Percentiles rank a stretch among this genome's conserved stretches.
phyloP scores from a whole-genome alignment of 176 grass and related monocot genomes.

The Oryza glumipatula region DNA sequence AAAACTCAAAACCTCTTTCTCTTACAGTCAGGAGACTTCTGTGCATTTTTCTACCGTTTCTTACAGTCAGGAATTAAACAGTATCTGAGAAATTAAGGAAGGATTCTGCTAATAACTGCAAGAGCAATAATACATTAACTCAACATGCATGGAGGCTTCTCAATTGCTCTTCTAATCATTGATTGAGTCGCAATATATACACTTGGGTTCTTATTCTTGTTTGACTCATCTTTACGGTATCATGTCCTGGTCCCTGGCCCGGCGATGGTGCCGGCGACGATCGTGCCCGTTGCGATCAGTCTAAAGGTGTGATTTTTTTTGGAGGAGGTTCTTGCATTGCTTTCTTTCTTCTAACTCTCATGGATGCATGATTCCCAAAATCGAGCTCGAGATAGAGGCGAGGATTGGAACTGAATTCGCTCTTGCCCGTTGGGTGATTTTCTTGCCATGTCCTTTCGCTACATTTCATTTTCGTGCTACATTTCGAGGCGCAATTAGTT shows the following conservation, averaged over 20 bases:
- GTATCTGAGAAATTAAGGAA: background rate
- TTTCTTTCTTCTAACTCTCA: constrained; percentile 25
- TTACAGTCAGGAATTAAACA: background rate
- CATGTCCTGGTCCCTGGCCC: constrained; percentile 36
- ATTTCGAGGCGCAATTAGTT: constrained; percentile 40
- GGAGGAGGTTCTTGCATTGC: background rate
- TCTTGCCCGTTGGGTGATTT: constrained; percentile 31
- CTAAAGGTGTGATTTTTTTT: constrained; percentile 28
- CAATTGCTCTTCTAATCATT: constrained; percentile 52
- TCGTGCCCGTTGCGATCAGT: constrained; percentile 46
- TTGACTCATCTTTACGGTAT: constrained; percentile 58
- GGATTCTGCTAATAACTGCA: constrained; percentile 22
- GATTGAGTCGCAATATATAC: constrained; percentile 45
- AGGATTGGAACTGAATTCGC: constrained; percentile 55
- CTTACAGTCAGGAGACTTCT: background rate
- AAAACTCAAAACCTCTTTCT: background rate
- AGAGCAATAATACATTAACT: background rate
- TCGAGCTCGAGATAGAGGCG: constrained; percentile 31
- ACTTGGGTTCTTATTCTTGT: constrained; percentile 62
- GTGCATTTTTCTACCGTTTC: no score
- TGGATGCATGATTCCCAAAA: constrained; percentile 43
- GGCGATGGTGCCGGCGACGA: constrained; percentile 1
- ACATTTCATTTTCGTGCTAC: constrained; percentile 47
- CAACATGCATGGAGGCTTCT: constrained; percentile 48
- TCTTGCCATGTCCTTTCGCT: constrained; percentile 32